Evolutionary conservation across 257 asterid species (phyloP).

Genomic region (Avicennia marina): DNA sequence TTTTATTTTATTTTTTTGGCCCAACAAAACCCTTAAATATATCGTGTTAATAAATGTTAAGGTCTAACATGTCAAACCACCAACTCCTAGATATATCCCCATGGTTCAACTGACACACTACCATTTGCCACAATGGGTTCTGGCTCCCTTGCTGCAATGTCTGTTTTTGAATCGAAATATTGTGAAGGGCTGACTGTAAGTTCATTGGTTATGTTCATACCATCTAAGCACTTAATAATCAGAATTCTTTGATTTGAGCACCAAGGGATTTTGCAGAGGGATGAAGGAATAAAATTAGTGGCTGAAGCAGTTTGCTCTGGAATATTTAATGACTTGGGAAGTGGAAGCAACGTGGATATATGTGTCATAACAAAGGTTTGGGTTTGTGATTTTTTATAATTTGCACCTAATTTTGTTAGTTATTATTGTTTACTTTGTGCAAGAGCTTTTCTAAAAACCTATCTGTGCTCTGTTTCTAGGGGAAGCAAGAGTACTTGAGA

Average conservation of each 20-base stretch:
- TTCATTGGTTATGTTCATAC: constrained; percentile 18
- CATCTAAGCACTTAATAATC: constrained; percentile 4
- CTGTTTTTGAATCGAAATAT: constrained; percentile 81
- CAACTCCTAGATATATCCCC: constrained; percentile 77
- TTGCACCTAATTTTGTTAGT: background rate
- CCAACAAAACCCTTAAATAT: too few relatives aligned
- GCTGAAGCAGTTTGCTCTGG: constrained; percentile 94
- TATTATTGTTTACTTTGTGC: background rate
- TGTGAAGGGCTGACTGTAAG: constrained; percentile 82
- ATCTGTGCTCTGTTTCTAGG: constrained; percentile 33
- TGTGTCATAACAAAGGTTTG: constrained; percentile 86
- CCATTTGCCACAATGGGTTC: constrained; percentile 99
- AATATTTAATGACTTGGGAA: constrained; percentile 88
- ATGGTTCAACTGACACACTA: constrained; percentile 94
- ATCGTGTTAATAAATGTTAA: background rate
- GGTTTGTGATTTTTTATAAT: background rate
- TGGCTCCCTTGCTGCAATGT: constrained; percentile 98
- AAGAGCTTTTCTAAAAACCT: constrained; percentile 5
- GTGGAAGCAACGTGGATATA: constrained; percentile 95
- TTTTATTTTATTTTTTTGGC: constrained; percentile 3
- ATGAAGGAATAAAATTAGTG: constrained; percentile 77
- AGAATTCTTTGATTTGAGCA: constrained; percentile 11
- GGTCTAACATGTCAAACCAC: constrained; percentile 18
- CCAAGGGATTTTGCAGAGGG: constrained; percentile 47
- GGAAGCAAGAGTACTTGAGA: constrained; percentile 71